Conservation (phyloP, 202 grass and related monocot genomes). For the Digitaria exilis region DNA sequence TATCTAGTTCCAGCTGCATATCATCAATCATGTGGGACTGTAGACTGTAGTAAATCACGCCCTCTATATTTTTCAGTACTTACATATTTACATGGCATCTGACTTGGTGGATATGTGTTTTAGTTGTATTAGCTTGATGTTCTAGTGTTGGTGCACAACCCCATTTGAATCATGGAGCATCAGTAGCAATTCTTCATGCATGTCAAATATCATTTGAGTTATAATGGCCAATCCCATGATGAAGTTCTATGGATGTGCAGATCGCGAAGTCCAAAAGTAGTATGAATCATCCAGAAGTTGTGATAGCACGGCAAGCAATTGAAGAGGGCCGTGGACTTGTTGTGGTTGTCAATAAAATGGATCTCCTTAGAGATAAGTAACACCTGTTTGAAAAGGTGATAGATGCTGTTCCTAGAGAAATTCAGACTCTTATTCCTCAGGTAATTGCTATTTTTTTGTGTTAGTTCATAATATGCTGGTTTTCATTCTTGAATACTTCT, state of each 20-base stretch:
- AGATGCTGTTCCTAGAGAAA: constrained; percentile 81
- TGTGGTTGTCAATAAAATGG: constrained; percentile 97
- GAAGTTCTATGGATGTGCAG: constrained; percentile 51
- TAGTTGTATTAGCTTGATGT: constrained; percentile 11
- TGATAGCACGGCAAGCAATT: constrained; percentile 88
- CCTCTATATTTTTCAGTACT: constrained; percentile 3
- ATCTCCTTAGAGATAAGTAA: constrained; percentile 78
- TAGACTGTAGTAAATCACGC: neutral
- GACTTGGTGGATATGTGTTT: constrained; percentile 12
- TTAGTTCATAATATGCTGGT: constrained; percentile 9
- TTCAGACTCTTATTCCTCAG: constrained; percentile 91
- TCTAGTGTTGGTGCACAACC: neutral
- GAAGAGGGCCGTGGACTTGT: constrained; percentile 94
- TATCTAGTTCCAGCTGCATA: neutral
- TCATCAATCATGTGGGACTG: constrained; percentile 2
- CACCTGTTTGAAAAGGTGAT: constrained; percentile 67
- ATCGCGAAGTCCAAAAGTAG: constrained; percentile 81
- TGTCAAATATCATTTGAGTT: constrained; percentile 35
- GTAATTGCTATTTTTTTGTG: constrained; percentile 43
- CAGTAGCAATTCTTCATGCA: neutral
- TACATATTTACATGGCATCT: neutral
- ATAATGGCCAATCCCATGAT: constrained; percentile 15
- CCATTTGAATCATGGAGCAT: constrained; percentile 20
- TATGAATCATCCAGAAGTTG: constrained; percentile 84
- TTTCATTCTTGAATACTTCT: constrained; percentile 25